Percentiles rank a stretch among this genome's conserved stretches.
phyloP scores from a whole-genome alignment of 768 basidiomycete genomes.

The Tylopilus rubrobrunneus region DNA sequence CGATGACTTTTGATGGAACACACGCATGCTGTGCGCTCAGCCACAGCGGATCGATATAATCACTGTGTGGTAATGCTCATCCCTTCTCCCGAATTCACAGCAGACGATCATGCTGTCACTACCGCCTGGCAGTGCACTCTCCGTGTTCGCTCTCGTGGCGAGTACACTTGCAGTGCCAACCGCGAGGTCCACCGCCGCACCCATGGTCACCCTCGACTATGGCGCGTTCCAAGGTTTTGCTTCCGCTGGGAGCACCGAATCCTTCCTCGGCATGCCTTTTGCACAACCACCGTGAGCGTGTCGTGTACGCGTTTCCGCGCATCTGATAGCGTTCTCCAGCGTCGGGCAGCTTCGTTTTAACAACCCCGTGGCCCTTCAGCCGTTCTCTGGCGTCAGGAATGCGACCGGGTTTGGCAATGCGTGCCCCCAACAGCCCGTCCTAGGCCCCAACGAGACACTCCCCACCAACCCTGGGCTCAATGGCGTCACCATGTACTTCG shows the following conservation, averaged over 20 bases:
- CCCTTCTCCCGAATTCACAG: no score
- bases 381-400: not conserved
- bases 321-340: no score
- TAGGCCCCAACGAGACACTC: not conserved
- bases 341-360: slow-evolving; percentile 6
- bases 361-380: slow-evolving; percentile 4
- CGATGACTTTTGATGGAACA: no score
- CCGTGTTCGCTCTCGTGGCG: not conserved
- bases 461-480: not conserved
- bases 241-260: slow-evolving; percentile 1
- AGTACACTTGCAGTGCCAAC: not conserved
- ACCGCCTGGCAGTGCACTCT: no score
- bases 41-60: no score
- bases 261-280: not conserved
- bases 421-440: slow-evolving; percentile 35
- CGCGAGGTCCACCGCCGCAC: not conserved
- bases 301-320: no score
- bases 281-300: slow-evolving; percentile 1
- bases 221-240: slow-evolving; percentile 14
- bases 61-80: no score
- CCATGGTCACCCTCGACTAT: slow-evolving; percentile 16
- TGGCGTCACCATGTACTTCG: not conserved
- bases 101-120: no score
- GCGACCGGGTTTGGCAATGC: slow-evolving; percentile 26
- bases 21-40: no score